A percentile compares a stretch with the other conserved stretches of the same genome.
These are phyloP conservation scores for Prototheca wickerhamii DNA, from an alignment of 163 green algal species.

Conservation along the genomic window DNA sequence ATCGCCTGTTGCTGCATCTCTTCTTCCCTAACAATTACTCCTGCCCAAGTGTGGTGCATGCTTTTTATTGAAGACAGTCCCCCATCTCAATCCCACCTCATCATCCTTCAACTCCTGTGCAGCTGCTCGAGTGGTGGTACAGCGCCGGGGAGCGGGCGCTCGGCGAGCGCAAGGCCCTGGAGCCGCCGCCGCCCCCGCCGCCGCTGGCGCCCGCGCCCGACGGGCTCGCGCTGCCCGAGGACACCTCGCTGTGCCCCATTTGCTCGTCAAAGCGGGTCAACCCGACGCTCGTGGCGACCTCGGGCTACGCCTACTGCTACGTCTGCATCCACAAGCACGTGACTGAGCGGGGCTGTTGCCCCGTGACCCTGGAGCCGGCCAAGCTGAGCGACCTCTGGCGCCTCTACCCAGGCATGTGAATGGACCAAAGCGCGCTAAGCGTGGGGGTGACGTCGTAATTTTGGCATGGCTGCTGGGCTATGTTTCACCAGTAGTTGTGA, in stretches of 20 bases:
- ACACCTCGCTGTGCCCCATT: constrained; percentile 67
- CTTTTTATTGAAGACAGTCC: no score
- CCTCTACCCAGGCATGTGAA: constrained; percentile 55
- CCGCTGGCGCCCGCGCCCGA: constrained; percentile 34
- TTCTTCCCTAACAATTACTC: no score
- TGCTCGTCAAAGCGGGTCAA: constrained; percentile 66
- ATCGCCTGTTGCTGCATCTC: no score
- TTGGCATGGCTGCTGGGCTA: no score
- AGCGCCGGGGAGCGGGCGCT: constrained; percentile 68
- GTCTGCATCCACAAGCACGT: constrained; percentile 72
- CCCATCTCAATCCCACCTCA: not conserved
- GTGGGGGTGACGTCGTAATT: not conserved
- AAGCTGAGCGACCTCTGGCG: constrained; percentile 67
- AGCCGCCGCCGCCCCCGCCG: constrained; percentile 61
- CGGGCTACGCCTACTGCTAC: constrained; percentile 91
- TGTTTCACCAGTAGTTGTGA: no score
- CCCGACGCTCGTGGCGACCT: constrained; percentile 60
- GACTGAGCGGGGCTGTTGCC: constrained; percentile 51
- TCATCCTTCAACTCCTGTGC: no score
- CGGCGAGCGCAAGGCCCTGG: constrained; percentile 32
- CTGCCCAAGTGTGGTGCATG: no score
- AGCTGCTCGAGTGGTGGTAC: constrained; percentile 96
- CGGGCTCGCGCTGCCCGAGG: constrained; percentile 58
- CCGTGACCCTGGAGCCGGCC: constrained; percentile 61
- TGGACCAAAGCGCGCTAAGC: not conserved